phyloP scores from a whole-genome alignment of 768 basidiomycete species.

The Phlebiopsis flavidoalba region DNA sequence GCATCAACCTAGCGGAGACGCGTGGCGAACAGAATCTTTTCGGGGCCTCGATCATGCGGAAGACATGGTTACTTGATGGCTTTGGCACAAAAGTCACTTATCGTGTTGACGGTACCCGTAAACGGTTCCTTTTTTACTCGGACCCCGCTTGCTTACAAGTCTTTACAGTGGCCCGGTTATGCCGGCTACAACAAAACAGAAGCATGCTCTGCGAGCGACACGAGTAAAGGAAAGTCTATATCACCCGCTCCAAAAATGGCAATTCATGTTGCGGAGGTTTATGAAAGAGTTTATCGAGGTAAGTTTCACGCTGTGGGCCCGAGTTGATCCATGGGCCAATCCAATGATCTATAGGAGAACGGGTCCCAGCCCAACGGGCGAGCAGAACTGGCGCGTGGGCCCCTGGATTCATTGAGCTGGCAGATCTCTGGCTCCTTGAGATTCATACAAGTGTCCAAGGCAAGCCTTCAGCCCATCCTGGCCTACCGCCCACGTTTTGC shows the following conservation, averaged over 20 bases:
- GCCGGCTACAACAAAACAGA: slow-evolving; percentile 9
- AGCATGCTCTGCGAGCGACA: slow-evolving; percentile 12
- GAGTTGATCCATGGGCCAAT: background rate
- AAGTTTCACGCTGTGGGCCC: background rate
- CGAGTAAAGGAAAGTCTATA: slow-evolving; percentile 8
- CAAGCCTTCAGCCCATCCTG: slow-evolving; percentile 12
- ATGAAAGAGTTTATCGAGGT: slow-evolving; percentile 13
- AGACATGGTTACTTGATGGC: slow-evolving; percentile 7
- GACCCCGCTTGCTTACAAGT: background rate
- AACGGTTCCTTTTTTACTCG: background rate
- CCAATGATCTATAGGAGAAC: slow-evolving; percentile 3
- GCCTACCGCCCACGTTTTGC: slow-evolving; percentile 9
- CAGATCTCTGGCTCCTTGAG: slow-evolving; percentile 11
- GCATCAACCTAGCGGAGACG: slow-evolving; percentile 8
- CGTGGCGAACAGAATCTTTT: background rate
- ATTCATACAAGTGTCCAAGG: slow-evolving; percentile 11
- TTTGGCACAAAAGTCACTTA: slow-evolving; percentile 12
- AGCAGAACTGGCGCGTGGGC: slow-evolving; percentile 11
- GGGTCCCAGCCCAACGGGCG: background rate
- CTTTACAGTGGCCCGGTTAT: slow-evolving; percentile 11
- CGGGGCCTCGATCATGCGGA: slow-evolving; percentile 2
- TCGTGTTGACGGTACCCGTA: slow-evolving; percentile 5
- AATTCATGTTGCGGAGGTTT: slow-evolving; percentile 11
- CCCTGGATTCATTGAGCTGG: slow-evolving; percentile 1
- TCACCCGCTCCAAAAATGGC: slow-evolving; percentile 11